A percentile compares a stretch with the other conserved stretches of the same genome.
Evolutionary conservation across 1,284 basidiomycete genomes (phyloP).

Genomic region (Tilletia setariae): DNA sequence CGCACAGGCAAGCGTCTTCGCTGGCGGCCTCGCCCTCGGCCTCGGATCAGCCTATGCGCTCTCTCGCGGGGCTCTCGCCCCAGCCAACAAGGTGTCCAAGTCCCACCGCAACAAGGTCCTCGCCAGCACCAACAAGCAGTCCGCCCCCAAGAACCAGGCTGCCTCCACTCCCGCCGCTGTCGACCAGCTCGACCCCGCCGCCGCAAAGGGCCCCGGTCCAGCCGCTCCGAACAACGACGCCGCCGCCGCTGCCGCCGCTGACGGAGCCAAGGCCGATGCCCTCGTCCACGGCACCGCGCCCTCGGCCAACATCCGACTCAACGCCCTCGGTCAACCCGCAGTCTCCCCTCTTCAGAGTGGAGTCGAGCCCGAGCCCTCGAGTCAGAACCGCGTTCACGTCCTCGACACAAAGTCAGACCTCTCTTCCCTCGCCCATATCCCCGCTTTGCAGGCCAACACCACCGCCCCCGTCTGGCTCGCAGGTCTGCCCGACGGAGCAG

Average conservation of each 20-base stretch:
- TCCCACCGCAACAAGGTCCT: slow-evolving; percentile 29
- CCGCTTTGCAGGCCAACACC: slow-evolving; percentile 23
- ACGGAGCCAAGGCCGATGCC: slow-evolving; percentile 29
- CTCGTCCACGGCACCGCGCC: slow-evolving; percentile 33
- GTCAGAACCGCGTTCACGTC: slow-evolving; percentile 34
- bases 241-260: slow-evolving; percentile 28
- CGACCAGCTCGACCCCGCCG: slow-evolving; percentile 38
- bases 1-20: slow-evolving; percentile 31
- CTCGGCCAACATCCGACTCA: slow-evolving; percentile 31
- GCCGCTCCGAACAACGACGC: slow-evolving; percentile 21
- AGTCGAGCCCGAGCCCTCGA: slow-evolving; percentile 34
- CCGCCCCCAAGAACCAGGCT: neutral
- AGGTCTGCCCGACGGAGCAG: slow-evolving; percentile 28
- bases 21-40: slow-evolving; percentile 48
- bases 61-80: slow-evolving; percentile 38
- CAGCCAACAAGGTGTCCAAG: slow-evolving; percentile 41
- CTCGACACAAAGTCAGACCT: slow-evolving; percentile 38
- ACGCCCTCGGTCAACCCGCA: slow-evolving; percentile 14
- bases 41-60: slow-evolving; percentile 43
- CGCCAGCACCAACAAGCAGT: slow-evolving; percentile 6
- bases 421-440: slow-evolving; percentile 29
- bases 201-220: slow-evolving; percentile 31
- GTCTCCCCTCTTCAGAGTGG: slow-evolving; percentile 20
- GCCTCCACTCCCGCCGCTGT: slow-evolving; percentile 18
- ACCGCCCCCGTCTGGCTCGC: slow-evolving; percentile 40